Conservation (phyloP, 78 protist genomes). For the Monosiga brevicollis region DNA sequence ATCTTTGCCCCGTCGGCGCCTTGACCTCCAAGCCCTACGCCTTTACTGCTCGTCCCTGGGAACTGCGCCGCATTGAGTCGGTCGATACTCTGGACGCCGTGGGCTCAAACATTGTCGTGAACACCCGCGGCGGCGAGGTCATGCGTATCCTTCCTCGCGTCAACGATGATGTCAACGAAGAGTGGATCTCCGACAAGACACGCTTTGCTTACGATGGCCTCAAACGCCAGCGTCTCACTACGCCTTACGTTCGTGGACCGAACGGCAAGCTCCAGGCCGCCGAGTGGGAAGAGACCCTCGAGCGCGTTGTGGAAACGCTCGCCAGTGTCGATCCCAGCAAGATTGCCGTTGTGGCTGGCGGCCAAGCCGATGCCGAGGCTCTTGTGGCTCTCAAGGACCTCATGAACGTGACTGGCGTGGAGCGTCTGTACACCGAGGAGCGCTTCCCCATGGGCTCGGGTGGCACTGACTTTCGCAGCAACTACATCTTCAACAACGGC, state of each 20-base stretch:
- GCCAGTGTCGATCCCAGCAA: not conserved
- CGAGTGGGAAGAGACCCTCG: slow-evolving; percentile 35
- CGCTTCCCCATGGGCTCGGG: slow-evolving; percentile 2
- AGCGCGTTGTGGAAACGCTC: not conserved
- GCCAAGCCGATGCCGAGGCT: slow-evolving; percentile 30
- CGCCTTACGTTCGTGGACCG: slow-evolving; percentile 23
- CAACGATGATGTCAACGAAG: slow-evolving; percentile 47
- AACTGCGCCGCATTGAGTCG: slow-evolving; percentile 34
- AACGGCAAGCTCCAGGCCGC: slow-evolving; percentile 4
- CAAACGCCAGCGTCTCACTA: slow-evolving; percentile 50
- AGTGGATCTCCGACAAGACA: slow-evolving; percentile 50
- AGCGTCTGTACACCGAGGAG: slow-evolving; percentile 15
- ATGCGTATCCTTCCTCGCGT: slow-evolving; percentile 47
- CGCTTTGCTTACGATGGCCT: slow-evolving; percentile 60
- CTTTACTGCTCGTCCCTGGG: slow-evolving; percentile 66
- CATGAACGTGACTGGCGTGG: not conserved
- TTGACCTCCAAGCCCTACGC: slow-evolving; percentile 59
- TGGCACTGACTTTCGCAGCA: slow-evolving; percentile 13
- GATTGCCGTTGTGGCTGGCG: slow-evolving; percentile 26
- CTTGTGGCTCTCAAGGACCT: slow-evolving; percentile 34
- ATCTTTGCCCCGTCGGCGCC: slow-evolving; percentile 80
- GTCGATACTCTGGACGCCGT: slow-evolving; percentile 56
- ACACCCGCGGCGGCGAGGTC: slow-evolving; percentile 41
- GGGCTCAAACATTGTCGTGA: slow-evolving; percentile 25
- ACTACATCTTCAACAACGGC: slow-evolving; percentile 29